Evolutionary conservation across 2,329 filamentous ascomycete genomes (phyloP).

Genomic region (Phialocephala subalpina): DNA sequence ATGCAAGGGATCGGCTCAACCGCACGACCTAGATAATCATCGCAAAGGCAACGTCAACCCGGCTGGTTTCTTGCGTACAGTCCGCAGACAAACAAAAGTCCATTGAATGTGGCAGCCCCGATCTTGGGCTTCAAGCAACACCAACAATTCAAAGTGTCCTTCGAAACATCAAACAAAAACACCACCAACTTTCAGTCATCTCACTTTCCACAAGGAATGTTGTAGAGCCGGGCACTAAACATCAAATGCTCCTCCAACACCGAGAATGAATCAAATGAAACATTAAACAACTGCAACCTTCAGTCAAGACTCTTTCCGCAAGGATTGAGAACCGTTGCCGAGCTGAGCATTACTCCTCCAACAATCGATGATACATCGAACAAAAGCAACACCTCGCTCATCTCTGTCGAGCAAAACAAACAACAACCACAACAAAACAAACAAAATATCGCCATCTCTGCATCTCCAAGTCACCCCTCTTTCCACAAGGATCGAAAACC

Average conservation of each 20-base stretch:
- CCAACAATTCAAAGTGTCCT: not conserved
- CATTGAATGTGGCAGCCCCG: constrained; percentile 7
- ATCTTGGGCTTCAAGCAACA: not conserved
- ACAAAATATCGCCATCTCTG: not conserved
- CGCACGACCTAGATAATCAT: not conserved
- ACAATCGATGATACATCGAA: not conserved
- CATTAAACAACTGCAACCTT: no score
- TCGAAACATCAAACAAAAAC: not conserved
- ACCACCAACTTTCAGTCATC: not conserved
- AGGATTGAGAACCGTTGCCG: not conserved
- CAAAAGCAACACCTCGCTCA: not conserved
- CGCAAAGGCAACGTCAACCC: not conserved
- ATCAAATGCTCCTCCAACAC: no score
- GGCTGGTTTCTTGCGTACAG: not conserved
- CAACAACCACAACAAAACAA: not conserved
- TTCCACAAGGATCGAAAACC: not conserved
- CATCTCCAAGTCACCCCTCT: not conserved
- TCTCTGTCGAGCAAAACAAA: not conserved
- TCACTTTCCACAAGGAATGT: no score
- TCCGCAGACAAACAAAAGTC: not conserved
- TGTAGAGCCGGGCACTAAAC: no score
- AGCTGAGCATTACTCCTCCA: not conserved
- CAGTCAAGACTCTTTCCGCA: no score
- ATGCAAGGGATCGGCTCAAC: not conserved
- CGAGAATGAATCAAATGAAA: no score